A percentile compares a stretch with the other conserved stretches of the same genome.
phyloP scores from a whole-genome alignment of 257 asterid species.

The Solanum ossicruentum region DNA sequence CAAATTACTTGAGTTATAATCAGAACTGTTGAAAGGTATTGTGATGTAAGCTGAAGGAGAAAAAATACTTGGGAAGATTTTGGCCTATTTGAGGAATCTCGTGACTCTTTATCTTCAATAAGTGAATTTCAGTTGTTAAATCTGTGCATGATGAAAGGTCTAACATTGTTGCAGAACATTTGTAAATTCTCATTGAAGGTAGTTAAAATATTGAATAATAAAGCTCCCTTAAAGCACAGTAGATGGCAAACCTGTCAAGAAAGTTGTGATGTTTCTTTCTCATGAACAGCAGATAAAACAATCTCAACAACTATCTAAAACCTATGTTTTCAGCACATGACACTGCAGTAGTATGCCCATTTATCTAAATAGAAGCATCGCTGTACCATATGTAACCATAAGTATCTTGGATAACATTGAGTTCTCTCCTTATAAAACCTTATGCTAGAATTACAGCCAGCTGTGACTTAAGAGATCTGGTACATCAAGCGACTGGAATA shows the following conservation, averaged over 20 bases:
- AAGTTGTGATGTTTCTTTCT: neutral
- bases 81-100: neutral
- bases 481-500: neutral
- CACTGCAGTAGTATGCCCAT: neutral
- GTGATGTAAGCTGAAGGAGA: neutral
- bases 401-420: neutral
- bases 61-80: neutral
- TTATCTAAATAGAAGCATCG: neutral
- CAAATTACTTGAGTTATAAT: neutral
- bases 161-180: neutral
- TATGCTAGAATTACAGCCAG: neutral
- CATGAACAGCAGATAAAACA: neutral
- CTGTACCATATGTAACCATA: neutral
- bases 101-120: neutral
- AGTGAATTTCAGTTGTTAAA: neutral
- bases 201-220: neutral
- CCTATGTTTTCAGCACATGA: neutral
- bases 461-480: neutral
- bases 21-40: neutral
- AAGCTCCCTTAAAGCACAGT: neutral
- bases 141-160: neutral
- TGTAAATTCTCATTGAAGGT: neutral
- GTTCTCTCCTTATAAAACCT: neutral
- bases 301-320: neutral
- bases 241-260: neutral